Conservation (phyloP, 2,329 filamentous ascomycete genomes). For the Colletotrichum karsti region DNA sequence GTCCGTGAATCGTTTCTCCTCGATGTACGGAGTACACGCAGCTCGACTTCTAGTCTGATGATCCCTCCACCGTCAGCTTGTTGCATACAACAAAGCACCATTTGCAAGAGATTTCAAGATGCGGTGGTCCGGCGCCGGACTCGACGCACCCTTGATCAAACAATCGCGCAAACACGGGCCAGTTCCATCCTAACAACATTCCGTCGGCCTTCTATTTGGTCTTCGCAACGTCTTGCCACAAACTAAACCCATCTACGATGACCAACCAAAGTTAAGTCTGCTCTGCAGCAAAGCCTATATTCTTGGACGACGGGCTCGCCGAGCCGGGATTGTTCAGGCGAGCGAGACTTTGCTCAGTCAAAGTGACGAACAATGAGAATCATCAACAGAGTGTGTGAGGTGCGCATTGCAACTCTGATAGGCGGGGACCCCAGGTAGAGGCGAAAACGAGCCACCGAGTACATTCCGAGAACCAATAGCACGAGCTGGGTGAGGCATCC, state of each 20-base stretch:
- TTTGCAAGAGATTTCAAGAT: too few relatives aligned
- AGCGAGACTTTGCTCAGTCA: not conserved
- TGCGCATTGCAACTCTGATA: not conserved
- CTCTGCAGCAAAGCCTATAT: not conserved
- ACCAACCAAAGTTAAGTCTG: not conserved
- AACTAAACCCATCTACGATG: not conserved
- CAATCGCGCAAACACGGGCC: not conserved
- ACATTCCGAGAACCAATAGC: not conserved
- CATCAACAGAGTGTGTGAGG: not conserved
- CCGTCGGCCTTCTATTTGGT: not conserved
- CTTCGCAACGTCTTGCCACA: constrained; percentile 7
- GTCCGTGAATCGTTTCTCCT: not conserved
- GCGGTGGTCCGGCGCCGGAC: not conserved
- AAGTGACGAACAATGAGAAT: too few relatives aligned
- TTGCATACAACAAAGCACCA: not conserved
- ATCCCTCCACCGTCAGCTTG: not conserved
- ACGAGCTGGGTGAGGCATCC: not conserved
- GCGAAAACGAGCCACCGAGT: not conserved
- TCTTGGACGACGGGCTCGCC: constrained; percentile 1
- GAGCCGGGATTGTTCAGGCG: constrained; percentile 1
- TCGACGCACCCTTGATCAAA: not conserved
- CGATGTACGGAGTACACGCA: not conserved
- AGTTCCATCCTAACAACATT: constrained; percentile 2
- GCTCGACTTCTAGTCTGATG: too few relatives aligned
- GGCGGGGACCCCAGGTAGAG: not conserved